These are phyloP conservation scores for Taphrina betulina DNA, from an alignment of 1,139 yeast genomes.

Conservation along the genomic window DNA sequence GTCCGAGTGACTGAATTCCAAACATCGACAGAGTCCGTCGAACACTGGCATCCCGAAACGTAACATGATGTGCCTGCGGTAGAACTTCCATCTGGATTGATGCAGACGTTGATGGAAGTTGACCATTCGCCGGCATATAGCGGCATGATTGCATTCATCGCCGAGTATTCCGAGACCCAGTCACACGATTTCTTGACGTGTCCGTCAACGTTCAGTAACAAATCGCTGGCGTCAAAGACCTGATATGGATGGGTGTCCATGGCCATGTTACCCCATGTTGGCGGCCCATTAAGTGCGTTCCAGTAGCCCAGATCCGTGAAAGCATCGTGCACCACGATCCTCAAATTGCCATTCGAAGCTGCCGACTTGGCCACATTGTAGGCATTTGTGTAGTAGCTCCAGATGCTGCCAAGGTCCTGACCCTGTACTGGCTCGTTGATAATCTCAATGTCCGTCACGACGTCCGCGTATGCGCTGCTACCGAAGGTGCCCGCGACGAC, in stretches of 20 bases:
- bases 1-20: conserved; percentile 63
- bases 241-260: conserved; percentile 53
- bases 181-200: conserved; percentile 65
- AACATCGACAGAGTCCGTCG: conserved; percentile 39
- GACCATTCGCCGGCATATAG: conserved; percentile 86
- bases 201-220: conserved; percentile 56
- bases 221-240: conserved; percentile 67
- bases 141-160: conserved; percentile 62
- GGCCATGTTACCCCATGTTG: conserved; percentile 15
- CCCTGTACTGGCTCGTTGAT: conserved; percentile 56
- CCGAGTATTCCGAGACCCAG: conserved; percentile 53
- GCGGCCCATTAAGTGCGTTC: conserved; percentile 31
- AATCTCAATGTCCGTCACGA: conserved; percentile 77
- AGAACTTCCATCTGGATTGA: conserved; percentile 54
- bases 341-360: conserved; percentile 39
- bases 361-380: conserved; percentile 3
- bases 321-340: conserved; percentile 50
- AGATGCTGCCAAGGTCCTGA: conserved; percentile 13
- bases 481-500: conserved; percentile 63
- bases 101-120: conserved; percentile 90
- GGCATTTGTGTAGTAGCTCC: conserved; percentile 27
- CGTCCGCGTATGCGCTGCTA: conserved; percentile 59
- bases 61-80: conserved; percentile 62
- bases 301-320: conserved; percentile 84
- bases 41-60: conserved; percentile 39